Conservation (phyloP, 495 filamentous ascomycete genomes). For the Durotheca rogersii region DNA sequence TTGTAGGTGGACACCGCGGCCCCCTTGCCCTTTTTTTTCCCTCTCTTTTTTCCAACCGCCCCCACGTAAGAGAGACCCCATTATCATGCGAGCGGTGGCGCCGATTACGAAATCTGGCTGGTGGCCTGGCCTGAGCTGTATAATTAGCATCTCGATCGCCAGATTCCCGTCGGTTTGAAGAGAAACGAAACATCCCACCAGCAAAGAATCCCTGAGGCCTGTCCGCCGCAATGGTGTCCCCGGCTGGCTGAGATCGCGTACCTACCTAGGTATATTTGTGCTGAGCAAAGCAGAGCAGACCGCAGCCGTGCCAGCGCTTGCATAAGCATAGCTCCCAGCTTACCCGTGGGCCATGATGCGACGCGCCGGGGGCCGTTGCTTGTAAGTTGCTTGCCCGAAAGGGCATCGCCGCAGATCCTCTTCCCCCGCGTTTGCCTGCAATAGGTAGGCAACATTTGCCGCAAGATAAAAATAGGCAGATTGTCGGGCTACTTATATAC, state of each 20-base stretch:
- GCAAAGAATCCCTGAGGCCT: too few relatives aligned
- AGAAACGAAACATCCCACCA: slow-evolving; percentile 4
- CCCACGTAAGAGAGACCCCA: too few relatives aligned
- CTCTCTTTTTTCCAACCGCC: too few relatives aligned
- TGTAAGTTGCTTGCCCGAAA: slow-evolving; percentile 17
- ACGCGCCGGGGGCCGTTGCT: slow-evolving; percentile 7
- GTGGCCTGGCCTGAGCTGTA: slow-evolving; percentile 19
- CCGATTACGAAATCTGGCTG: slow-evolving; percentile 17
- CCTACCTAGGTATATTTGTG: too few relatives aligned
- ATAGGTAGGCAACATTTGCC: slow-evolving; percentile 10
- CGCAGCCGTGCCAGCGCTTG: too few relatives aligned
- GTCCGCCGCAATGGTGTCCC: too few relatives aligned
- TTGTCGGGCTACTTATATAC: slow-evolving; percentile 12
- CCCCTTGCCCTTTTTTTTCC: too few relatives aligned
- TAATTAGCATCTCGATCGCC: slow-evolving; percentile 25
- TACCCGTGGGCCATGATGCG: too few relatives aligned
- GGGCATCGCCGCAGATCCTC: slow-evolving; percentile 30
- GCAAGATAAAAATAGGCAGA: background rate
- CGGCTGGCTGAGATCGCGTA: too few relatives aligned
- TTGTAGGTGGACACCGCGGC: too few relatives aligned
- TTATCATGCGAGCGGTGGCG: slow-evolving; percentile 15
- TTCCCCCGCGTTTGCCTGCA: slow-evolving; percentile 19
- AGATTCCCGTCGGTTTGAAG: slow-evolving; percentile 1
- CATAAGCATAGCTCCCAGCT: too few relatives aligned
- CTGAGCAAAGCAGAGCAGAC: too few relatives aligned